Percentiles rank a stretch among this genome's conserved stretches.
These are phyloP conservation scores for Phialophora expanda DNA, from an alignment of 2,329 filamentous ascomycete genomes.

Conservation along the genomic window DNA sequence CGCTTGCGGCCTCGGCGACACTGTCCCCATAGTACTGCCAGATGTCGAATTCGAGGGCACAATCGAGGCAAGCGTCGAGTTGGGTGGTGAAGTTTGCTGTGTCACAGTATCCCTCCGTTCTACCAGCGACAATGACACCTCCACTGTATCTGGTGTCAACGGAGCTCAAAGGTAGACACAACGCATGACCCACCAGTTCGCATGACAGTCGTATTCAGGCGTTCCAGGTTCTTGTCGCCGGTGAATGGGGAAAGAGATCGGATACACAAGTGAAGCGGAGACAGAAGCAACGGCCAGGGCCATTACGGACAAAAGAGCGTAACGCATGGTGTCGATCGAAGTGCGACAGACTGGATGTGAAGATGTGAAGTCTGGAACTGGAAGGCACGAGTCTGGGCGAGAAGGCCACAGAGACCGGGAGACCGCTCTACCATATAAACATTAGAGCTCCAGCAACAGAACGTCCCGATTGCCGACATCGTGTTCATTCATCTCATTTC, in stretches of 20 bases:
- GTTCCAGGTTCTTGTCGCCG: conserved; percentile 40
- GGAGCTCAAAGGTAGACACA: not conserved
- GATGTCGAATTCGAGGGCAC: conserved; percentile 52
- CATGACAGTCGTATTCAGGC: conserved; percentile 46
- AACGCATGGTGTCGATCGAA: conserved; percentile 26
- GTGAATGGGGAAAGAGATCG: conserved; percentile 23
- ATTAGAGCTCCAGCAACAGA: not conserved
- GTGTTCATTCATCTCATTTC: not conserved
- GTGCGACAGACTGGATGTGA: not conserved
- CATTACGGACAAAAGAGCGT: conserved; percentile 14
- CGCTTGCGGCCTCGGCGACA: conserved; percentile 47
- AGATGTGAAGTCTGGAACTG: not conserved
- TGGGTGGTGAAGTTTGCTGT: conserved; percentile 41
- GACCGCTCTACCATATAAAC: not conserved
- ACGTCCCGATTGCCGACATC: not conserved
- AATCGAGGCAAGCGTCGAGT: conserved; percentile 48
- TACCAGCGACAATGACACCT: conserved; percentile 40
- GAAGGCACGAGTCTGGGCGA: not conserved
- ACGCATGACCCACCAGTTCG: conserved; percentile 42
- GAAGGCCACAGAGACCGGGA: not conserved
- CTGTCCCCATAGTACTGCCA: conserved; percentile 53
- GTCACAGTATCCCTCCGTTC: conserved; percentile 41
- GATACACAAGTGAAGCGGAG: conserved; percentile 27
- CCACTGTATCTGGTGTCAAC: conserved; percentile 35
- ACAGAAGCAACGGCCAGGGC: conserved; percentile 20